phyloP scores from a whole-genome alignment of 257 asterid genomes.

The Thymus quinquecostatus region DNA sequence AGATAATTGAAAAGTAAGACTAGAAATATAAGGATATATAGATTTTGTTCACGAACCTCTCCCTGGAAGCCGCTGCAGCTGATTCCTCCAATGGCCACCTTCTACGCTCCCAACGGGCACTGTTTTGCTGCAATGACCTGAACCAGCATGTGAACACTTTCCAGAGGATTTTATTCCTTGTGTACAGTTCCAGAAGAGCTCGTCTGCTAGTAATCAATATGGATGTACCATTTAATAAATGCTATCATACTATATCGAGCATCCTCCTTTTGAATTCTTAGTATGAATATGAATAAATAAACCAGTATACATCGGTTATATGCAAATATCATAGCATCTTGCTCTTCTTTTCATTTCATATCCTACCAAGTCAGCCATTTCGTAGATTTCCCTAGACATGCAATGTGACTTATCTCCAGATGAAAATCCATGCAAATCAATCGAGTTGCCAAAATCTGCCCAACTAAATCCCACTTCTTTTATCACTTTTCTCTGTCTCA shows the following conservation, averaged over 20 bases:
- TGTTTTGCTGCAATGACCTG: no score
- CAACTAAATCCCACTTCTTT: conserved; percentile 94
- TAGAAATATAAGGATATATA: no score
- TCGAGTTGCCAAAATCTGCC: conserved; percentile 74
- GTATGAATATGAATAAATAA: background rate
- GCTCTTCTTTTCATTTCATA: conserved; percentile 65
- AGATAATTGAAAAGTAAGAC: no score
- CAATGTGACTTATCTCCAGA: conserved; percentile 85
- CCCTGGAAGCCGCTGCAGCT: no score
- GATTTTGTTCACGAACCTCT: no score
- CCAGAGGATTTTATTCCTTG: no score
- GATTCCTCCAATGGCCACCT: no score
- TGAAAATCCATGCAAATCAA: conserved; percentile 71
- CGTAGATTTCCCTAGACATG: conserved; percentile 56
- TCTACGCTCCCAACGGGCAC: no score
- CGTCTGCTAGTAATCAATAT: no score
- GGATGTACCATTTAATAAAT: background rate
- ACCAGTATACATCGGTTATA: background rate
- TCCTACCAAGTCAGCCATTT: conserved; percentile 73
- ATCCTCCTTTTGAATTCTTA: background rate
- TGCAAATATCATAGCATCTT: conserved; percentile 23
- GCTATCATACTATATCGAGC: no score
- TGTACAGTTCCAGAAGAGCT: background rate
- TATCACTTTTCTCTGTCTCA: conserved; percentile 70
- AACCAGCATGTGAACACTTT: no score